Conservation (phyloP, 768 basidiomycete species). For the Gloeopeniophorella convolvens region DNA sequence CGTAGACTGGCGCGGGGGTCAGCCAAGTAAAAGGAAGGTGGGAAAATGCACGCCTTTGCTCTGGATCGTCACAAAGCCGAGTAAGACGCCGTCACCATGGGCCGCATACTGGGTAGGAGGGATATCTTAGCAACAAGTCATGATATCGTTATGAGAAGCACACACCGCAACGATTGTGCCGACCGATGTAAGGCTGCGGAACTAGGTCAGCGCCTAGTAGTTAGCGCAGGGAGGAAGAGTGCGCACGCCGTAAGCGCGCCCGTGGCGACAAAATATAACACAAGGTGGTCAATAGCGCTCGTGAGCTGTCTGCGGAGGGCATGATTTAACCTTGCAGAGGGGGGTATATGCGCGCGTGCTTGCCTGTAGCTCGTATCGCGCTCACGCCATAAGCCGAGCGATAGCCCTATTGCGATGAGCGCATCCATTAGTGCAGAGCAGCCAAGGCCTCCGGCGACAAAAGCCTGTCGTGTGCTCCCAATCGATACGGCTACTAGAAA, state of each 20-base stretch:
- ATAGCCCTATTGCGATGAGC: neutral
- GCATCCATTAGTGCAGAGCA: neutral
- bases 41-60: neutral
- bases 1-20: neutral
- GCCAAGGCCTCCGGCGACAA: conserved; percentile 1
- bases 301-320: neutral
- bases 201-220: neutral
- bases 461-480: too few species aligned
- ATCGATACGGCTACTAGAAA: too few species aligned
- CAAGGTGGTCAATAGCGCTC: neutral
- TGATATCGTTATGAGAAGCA: neutral
- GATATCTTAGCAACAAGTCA: neutral
- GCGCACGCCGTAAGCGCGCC: neutral
- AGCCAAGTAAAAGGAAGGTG: too few species aligned
- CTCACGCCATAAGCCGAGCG: neutral
- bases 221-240: neutral
- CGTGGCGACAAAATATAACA: neutral
- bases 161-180: neutral
- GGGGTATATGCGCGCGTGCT: neutral
- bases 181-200: neutral
- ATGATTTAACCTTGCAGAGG: too few species aligned
- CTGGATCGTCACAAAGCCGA: conserved; percentile 3
- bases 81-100: neutral
- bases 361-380: neutral
- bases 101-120: neutral